Evolutionary conservation across 495 filamentous ascomycete genomes (phyloP), one percentile per base, ranked within the genome.

Genomic region (Podospora anserina): DNA sequence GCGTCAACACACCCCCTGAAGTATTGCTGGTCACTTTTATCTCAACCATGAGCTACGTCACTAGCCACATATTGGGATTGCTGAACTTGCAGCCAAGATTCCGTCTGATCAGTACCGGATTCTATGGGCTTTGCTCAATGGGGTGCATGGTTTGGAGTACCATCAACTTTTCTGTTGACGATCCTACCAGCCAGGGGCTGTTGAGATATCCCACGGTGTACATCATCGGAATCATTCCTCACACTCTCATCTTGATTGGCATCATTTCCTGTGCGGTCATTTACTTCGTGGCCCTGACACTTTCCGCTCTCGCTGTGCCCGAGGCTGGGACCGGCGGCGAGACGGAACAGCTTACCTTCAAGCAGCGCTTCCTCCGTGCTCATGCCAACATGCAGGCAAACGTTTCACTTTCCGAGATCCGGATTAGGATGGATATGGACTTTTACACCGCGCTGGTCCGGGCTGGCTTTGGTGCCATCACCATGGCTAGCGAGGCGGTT

Each of bases 71-170:
- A 2, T 83, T 99, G 3, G 95, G 90, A 5, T 84, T 97, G 0
- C 84, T 94, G 69, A 89, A 90, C 56, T 81, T 93, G 34, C 92
- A 97, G 73, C 84, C 88, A 68, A 87, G 84, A 66, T 91, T 90
- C 69, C 87, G 96, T 18, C 84, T 99, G 23, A 65, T 93, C 30
- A 95, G 90, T 71, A 98, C 95, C 5, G 90, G 87, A 4, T 86
- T 97, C 70, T 99, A 93, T 90, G 95, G 91, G 0, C 71, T 94
- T 19, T 90, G 90, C 71, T 98, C 95, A 78, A 94, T 97, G 91
- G 81, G 80, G 28, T 86, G 89, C 15, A 91, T 97, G 69, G 78
- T 88, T 1, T 91, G 89, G 85, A 91, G 90, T 54, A 84, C 91
- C 32, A 73, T 86, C 56, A 82, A 80, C 56, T 88, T 90, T 63